Evolutionary conservation across 2,329 filamentous ascomycete genomes (phyloP), one percentile per base, ranked within the genome.

Genomic region (Neoarthrinium moseri): DNA sequence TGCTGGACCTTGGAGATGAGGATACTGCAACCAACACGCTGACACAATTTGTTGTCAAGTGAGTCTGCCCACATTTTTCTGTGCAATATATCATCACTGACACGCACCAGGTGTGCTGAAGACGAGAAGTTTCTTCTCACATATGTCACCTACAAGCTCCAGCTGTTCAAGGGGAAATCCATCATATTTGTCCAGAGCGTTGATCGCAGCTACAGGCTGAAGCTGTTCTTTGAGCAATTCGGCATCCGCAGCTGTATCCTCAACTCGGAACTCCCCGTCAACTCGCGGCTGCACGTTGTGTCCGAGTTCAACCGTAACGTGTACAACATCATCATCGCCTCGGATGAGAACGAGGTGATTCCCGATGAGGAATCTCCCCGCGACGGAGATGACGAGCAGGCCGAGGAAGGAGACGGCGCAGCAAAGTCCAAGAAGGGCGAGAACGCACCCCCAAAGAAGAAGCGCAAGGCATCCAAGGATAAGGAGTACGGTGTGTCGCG

Each of bases 241-340:
- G 91, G 91, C 37, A 92, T 96, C 62, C 87, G 90, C 63, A 92
- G 89, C 59, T 95, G 89, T 67, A 89, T 96, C 22, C 72, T 99
- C 32, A 99, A 99, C 70, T 94, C 90, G 1, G 92, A 99, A 62
- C 71, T 99, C 27, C 94, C 94, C 0, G 85, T 97, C 54, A 96
- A 96, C 60, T 94, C 89, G 1, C 80, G 94, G 49, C 83, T 96
- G 30, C 92, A 99, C 63, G 91, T 96, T 2, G 92, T 99, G 3
- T 88, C 97, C 58, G 91, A 97, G 65, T 99, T 99, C 71, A 99
- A 97, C 72, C 88, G 89, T 68, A 89, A 89, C 43, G 84, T 97
- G 6, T 99, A 99, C 75, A 92, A 99, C 58, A 96, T 97, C 51
- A 91, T 99, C 55, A 96, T 99, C 58, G 94, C 94, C 1, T 91